Conservation (phyloP, 139 green algal genomes). For the Tetraselmis striata region DNA sequence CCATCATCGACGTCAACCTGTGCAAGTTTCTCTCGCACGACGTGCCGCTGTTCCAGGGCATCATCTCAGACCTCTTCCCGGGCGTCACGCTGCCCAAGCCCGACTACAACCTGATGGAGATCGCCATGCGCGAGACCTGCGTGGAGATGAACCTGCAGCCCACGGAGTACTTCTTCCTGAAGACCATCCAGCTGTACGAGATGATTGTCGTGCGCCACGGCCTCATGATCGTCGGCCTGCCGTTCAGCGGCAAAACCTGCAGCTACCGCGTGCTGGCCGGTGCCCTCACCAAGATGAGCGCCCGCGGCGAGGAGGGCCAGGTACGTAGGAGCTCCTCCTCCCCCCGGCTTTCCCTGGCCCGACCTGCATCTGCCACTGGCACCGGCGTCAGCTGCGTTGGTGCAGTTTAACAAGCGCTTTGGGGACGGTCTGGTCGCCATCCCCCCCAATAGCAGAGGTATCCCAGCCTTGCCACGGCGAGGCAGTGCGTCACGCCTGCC, state of each 20-base stretch:
- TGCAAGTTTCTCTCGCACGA: conserved; percentile 43
- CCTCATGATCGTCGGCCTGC: conserved; percentile 49
- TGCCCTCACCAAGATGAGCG: conserved; percentile 24
- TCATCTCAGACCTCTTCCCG: conserved; percentile 40
- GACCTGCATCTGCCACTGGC: too few species aligned
- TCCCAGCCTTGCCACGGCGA: too few species aligned
- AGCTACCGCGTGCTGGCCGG: conserved; percentile 20
- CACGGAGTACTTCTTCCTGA: conserved; percentile 45
- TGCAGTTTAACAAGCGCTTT: too few species aligned
- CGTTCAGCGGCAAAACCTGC: conserved; percentile 30
- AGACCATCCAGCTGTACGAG: conserved; percentile 49
- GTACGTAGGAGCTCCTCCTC: conserved; percentile 15
- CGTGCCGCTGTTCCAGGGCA: conserved; percentile 35
- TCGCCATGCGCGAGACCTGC: conserved; percentile 16
- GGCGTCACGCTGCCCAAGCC: conserved; percentile 44
- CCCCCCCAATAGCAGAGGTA: too few species aligned
- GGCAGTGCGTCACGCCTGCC: too few species aligned
- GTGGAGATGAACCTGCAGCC: conserved; percentile 39
- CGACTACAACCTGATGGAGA: conserved; percentile 49
- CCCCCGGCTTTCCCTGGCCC: conserved; percentile 15
- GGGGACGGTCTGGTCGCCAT: too few species aligned
- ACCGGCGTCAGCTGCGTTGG: neutral
- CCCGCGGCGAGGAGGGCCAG: conserved; percentile 10
- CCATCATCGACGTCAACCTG: conserved; percentile 56
- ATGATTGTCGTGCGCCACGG: conserved; percentile 55